Base-by-base conservation (phyloP, 2,329 filamentous ascomycete species). In the Colletotrichum sp. region DNA sequence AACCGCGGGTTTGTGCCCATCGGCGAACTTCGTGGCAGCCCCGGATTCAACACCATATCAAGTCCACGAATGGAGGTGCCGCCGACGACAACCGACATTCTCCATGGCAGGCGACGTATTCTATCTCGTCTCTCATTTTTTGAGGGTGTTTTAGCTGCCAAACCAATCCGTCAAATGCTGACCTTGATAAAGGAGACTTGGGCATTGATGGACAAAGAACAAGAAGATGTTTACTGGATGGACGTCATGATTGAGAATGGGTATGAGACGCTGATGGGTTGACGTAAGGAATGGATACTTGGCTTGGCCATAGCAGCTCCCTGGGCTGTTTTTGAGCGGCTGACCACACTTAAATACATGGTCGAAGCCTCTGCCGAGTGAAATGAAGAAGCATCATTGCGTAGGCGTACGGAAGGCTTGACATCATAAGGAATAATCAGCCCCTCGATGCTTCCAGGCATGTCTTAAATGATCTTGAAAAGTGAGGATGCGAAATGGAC, bases 161-260 rank as follows among this genome's bases (percentile, higher is more conserved):
- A 86, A 66, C 86, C 86, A 32, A 79, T 87, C 52, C 78, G 83
- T 70, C 84, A 82, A 77, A 86, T 83, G 81, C 81, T 86, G 64
- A 82, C 83, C 28, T 79, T 88, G 15, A 82, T 87, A 60, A 84
- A 85, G 65, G 86, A 88, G 78, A 85, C 85, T 5, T 88, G 86
- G 87, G 80, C 84, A 49, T 80, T 82, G 76, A 81, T 83, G 59
- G 71, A 70, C 28, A 18, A 34, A 9, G 34, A 18, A 4, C 44
- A 69, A 6, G 28, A 65, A 15, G 71, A 87, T 13, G 81, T 82
- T 8, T 87, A 88, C 76, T 89, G 87, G 87, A 83, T 88, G 74
- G 86, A 88, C 77, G 83, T 89, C 2, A 68, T 67, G 69, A 62
- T 55, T 24, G 34, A 71, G 5, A 62, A 21, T 28, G 52, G 69